Percentiles rank a stretch among this genome's conserved stretches.
Conservation (phyloP, 768 basidiomycete species). For the Boletus vinaceobasis region DNA sequence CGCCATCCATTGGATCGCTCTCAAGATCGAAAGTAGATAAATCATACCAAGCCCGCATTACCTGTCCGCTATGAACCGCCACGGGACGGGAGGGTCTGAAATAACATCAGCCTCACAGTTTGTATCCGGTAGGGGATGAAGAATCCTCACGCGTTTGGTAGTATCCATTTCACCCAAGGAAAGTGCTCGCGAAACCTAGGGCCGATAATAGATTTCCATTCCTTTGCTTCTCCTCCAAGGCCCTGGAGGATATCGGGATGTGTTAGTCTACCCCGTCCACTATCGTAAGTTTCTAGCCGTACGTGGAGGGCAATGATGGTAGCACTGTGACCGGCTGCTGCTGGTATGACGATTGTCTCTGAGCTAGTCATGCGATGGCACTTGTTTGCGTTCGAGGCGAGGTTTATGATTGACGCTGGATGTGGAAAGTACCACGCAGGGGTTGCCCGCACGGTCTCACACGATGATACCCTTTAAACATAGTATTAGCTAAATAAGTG, state of each 20-base stretch:
- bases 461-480: neutral
- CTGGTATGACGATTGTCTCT: neutral
- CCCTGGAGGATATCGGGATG: neutral
- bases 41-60: neutral
- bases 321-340: neutral
- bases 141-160: neutral
- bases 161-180: constrained; percentile 1
- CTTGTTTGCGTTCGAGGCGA: neutral
- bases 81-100: neutral
- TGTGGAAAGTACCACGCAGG: neutral
- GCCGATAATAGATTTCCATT: neutral
- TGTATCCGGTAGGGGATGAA: neutral
- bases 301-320: neutral
- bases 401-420: neutral
- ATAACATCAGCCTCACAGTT: neutral
- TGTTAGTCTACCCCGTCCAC: neutral
- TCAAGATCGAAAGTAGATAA: neutral
- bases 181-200: neutral
- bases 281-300: neutral
- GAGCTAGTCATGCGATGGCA: neutral
- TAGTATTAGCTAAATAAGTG: neutral
- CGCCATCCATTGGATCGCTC: neutral
- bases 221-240: neutral
- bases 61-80: neutral
- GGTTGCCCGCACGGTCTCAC: neutral